phyloP scores from a whole-genome alignment of 352 stramenopile species.

The Phytopythium chamaehyphon region DNA sequence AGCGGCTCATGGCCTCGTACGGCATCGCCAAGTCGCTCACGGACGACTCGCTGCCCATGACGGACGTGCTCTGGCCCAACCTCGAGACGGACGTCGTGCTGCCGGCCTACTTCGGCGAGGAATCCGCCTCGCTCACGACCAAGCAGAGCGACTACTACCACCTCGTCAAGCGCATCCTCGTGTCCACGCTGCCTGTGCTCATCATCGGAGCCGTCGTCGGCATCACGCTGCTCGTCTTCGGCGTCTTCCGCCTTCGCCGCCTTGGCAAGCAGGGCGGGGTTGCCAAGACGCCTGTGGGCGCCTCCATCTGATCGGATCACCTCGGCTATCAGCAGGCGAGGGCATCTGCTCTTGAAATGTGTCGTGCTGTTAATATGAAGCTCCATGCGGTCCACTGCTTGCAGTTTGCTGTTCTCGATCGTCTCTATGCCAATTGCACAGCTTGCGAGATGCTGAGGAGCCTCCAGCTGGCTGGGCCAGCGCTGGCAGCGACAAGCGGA shows the following conservation, averaged over 20 bases:
- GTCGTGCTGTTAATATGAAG: slow-evolving; percentile 1
- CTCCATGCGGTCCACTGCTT: background rate
- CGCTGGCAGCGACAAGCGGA: too few species aligned
- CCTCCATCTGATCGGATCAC: slow-evolving; percentile 6
- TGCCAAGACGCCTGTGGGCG: slow-evolving; percentile 12
- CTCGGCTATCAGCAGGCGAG: background rate
- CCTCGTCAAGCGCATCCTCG: slow-evolving; percentile 29
- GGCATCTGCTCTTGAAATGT: background rate
- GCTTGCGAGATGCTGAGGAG: too few species aligned
- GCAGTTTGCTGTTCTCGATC: too few species aligned
- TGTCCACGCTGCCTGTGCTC: slow-evolving; percentile 52
- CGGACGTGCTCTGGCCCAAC: slow-evolving; percentile 52
- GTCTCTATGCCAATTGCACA: too few species aligned
- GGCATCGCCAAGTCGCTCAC: slow-evolving; percentile 29
- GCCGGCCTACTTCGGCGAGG: slow-evolving; percentile 52
- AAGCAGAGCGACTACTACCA: slow-evolving; percentile 37
- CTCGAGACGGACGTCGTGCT: slow-evolving; percentile 46
- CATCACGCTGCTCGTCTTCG: slow-evolving; percentile 22
- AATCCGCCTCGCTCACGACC: slow-evolving; percentile 33
- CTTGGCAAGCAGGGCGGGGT: slow-evolving; percentile 20
- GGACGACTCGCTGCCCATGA: slow-evolving; percentile 43
- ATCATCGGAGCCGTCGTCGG: slow-evolving; percentile 44
- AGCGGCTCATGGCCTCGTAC: slow-evolving; percentile 66
- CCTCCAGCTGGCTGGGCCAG: too few species aligned
- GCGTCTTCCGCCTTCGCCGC: slow-evolving; percentile 37